A percentile compares a stretch with the other conserved stretches of the same genome.
Evolutionary conservation across 139 green algal genomes (phyloP).

Genomic region (Astrephomene gubernaculifera): DNA sequence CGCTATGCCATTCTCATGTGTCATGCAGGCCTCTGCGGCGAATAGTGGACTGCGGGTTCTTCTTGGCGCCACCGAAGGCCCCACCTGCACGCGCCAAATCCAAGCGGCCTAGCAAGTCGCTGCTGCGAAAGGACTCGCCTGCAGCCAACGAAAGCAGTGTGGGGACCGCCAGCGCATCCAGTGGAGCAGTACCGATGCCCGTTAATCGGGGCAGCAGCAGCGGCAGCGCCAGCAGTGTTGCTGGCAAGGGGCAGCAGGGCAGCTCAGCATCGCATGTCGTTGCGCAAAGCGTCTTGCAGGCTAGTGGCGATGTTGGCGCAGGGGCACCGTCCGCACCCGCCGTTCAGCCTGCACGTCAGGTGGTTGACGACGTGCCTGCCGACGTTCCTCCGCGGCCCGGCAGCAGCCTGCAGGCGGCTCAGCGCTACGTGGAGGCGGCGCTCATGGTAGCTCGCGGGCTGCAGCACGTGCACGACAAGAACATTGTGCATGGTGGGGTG

Average conservation of each 20-base stretch:
- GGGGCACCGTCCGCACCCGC: too few species aligned
- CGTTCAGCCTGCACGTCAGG: too few species aligned
- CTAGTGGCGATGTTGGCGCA: too few species aligned
- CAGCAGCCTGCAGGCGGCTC: constrained; percentile 17
- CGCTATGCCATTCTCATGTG: too few species aligned
- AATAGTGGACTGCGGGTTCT: constrained; percentile 40
- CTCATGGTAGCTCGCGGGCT: constrained; percentile 49
- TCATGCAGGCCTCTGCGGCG: constrained; percentile 14
- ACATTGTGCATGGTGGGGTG: constrained; percentile 54
- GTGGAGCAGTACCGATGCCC: not conserved
- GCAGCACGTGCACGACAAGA: constrained; percentile 60
- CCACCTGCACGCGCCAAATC: not conserved
- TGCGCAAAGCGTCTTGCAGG: too few species aligned
- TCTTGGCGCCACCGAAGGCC: constrained; percentile 9
- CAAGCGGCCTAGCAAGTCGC: not conserved
- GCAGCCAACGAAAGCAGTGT: not conserved
- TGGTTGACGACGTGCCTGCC: not conserved
- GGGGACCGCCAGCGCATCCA: not conserved
- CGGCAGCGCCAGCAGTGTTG: not conserved
- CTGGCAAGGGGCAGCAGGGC: constrained; percentile 4
- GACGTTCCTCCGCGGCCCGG: not conserved
- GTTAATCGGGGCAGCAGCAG: constrained; percentile 7
- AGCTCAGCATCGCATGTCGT: too few species aligned
- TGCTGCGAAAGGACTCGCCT: constrained; percentile 4
- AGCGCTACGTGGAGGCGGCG: constrained; percentile 38